Conservation (phyloP, 306 rosid genomes). For the Lathyrus sativus region DNA sequence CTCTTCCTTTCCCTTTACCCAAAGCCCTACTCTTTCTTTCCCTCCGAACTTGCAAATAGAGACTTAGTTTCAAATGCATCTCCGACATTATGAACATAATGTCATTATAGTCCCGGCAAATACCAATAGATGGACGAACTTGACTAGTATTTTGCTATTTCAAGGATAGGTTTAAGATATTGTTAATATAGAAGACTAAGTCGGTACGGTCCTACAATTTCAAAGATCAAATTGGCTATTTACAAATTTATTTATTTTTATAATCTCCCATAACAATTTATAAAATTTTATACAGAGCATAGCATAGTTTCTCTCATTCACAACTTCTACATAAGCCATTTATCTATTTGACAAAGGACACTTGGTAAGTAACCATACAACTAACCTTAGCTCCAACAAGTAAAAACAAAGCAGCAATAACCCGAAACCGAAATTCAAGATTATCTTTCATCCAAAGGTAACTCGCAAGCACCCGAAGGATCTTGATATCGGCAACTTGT, state of each 20-base stretch:
- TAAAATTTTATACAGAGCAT: neutral
- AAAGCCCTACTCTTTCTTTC: too few relatives aligned
- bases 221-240: neutral
- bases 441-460: constrained; percentile 96
- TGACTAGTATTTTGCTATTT: neutral
- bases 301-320: neutral
- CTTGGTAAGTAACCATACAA: neutral
- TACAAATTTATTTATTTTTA: neutral
- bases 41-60: too few relatives aligned
- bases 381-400: constrained; percentile 92
- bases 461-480: constrained; percentile 78
- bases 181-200: neutral
- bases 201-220: neutral
- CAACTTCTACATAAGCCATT: constrained; percentile 5
- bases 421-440: constrained; percentile 72
- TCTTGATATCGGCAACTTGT: constrained; percentile 50
- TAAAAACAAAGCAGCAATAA: constrained; percentile 76
- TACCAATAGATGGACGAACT: neutral
- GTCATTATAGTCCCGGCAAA: neutral
- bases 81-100: neutral
- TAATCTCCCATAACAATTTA: neutral
- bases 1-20: too few relatives aligned
- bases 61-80: neutral
- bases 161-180: neutral
- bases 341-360: neutral